Evolutionary conservation across 179 eudicot genomes (phyloP), one percentile per base, ranked within the genome.

Genomic region (Pouteria campechiana): DNA sequence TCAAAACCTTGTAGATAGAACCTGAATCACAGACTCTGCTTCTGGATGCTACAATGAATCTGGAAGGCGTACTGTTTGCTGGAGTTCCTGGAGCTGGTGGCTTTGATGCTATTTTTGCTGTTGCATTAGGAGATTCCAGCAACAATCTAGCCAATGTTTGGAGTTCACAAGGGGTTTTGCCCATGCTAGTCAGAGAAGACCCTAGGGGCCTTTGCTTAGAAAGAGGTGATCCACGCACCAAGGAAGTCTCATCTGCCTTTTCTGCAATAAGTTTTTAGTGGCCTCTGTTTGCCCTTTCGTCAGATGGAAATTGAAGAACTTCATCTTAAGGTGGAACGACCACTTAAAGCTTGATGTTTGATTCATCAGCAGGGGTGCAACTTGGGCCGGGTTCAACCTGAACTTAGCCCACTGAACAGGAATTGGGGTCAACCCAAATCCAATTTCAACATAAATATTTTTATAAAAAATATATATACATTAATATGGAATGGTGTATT

Each of bases 21-120:
- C 98, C 98, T 5, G 79, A 72, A 24, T 61, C 84, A 49, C 98
- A 86, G 75, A 81, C 83, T 48, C 68, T 44, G 45, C 85, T 92
- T 38, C 63, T 87, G 61, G 81, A 92, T 51, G 67, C 83, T 34
- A 77, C 99, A 7, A 82, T 92, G 99, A 69, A 68, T 20, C 55
- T 69, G 61, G 92, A 82, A 61, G 98, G 98, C 41, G 85, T 90
- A 52, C 52, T 90, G 16, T 58, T 90, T 64, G 96, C 99, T 22
- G 96, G 99, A 57, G 92, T 83, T 60, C 99, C 99, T 6, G 99
- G 96, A 51, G 99, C 99, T 39, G 96, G 99, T 16, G 99, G 96
- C 7, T 92, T 73, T 40, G 99, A 92, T 62, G 99, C 96, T 11
- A 64, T 92, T 21, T 87, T 90, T 65, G 90, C 97, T 11, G 54